Evolutionary conservation across 208 protist species (phyloP).

Genomic region (Leishmania amazonensis): DNA sequence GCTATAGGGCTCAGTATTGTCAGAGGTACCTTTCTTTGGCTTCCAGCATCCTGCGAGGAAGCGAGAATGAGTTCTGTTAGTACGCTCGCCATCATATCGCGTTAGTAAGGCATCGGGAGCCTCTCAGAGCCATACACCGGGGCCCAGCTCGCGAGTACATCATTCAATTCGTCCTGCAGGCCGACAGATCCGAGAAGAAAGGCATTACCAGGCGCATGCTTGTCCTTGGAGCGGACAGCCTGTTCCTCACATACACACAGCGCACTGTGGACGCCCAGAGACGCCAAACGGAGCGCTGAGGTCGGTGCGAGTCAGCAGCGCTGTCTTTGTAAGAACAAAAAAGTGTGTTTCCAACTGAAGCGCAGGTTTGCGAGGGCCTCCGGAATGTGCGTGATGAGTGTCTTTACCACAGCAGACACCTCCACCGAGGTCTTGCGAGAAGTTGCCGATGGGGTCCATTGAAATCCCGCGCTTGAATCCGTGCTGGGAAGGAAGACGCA

Average conservation of each 20-base stretch:
- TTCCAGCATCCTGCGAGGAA: slow-evolving; percentile 7
- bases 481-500: not conserved
- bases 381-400: slow-evolving; percentile 41
- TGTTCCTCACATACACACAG: slow-evolving; percentile 38
- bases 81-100: not conserved
- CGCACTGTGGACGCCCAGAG: slow-evolving; percentile 40
- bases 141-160: slow-evolving; percentile 52
- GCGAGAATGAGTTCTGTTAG: slow-evolving; percentile 25
- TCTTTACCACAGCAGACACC: slow-evolving; percentile 50
- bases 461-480: not conserved
- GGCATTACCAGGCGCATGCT: slow-evolving; percentile 51
- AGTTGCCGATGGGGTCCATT: slow-evolving; percentile 35
- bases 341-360: slow-evolving; percentile 38
- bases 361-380: slow-evolving; percentile 55
- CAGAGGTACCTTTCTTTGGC: slow-evolving; percentile 37
- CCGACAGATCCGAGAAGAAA: slow-evolving; percentile 59
- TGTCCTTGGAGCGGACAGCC: slow-evolving; percentile 7
- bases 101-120: not conserved
- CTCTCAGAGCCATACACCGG: slow-evolving; percentile 61
- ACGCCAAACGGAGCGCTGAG: slow-evolving; percentile 26
- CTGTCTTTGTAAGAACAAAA: slow-evolving; percentile 51
- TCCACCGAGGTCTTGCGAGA: slow-evolving; percentile 69
- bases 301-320: slow-evolving; percentile 35
- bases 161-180: slow-evolving; percentile 55
- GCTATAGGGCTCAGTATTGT: slow-evolving; percentile 48